A percentile compares a stretch with the other conserved stretches of the same genome.
These are phyloP conservation scores for Starmerella kuoi DNA, from an alignment of 805 yeast species.

Conservation along the genomic window DNA sequence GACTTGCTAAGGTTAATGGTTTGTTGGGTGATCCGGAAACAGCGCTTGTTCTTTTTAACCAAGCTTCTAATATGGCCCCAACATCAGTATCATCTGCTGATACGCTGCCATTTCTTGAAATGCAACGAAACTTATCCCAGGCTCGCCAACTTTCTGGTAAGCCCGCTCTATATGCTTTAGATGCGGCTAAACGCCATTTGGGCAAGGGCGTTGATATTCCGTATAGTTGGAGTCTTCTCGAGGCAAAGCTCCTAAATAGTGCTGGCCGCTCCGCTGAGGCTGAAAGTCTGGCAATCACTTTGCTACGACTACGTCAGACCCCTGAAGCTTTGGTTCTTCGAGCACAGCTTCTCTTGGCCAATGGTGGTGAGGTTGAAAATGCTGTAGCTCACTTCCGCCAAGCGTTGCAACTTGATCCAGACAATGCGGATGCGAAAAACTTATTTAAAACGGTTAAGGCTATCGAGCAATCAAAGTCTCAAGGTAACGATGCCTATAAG, in stretches of 20 bases:
- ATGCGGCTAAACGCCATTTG: conserved; percentile 30
- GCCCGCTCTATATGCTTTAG: conserved; percentile 30
- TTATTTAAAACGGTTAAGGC: conserved; percentile 27
- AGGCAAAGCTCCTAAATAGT: conserved; percentile 24
- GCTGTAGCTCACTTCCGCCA: conserved; percentile 31
- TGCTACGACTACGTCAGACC: conserved; percentile 31
- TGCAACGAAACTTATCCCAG: conserved; percentile 29
- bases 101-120: conserved; percentile 27
- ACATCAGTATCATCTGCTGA: conserved; percentile 19
- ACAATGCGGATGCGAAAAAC: conserved; percentile 28
- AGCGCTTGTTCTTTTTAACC: conserved; percentile 26
- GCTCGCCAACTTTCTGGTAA: conserved; percentile 27
- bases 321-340: conserved; percentile 33
- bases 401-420: conserved; percentile 35
- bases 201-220: conserved; percentile 30
- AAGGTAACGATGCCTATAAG: conserved; percentile 66
- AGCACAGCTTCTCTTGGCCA: conserved; percentile 28
- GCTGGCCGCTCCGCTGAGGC: conserved; percentile 30
- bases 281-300: conserved; percentile 27
- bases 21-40: conserved; percentile 29
- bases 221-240: conserved; percentile 28
- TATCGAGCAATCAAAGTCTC: conserved; percentile 28
- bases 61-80: conserved; percentile 10
- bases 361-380: conserved; percentile 30
- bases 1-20: conserved; percentile 30